Evolutionary conservation across 306 rosid species (phyloP), one percentile per base, ranked within the genome.

Genomic region (Vigna radiata): DNA sequence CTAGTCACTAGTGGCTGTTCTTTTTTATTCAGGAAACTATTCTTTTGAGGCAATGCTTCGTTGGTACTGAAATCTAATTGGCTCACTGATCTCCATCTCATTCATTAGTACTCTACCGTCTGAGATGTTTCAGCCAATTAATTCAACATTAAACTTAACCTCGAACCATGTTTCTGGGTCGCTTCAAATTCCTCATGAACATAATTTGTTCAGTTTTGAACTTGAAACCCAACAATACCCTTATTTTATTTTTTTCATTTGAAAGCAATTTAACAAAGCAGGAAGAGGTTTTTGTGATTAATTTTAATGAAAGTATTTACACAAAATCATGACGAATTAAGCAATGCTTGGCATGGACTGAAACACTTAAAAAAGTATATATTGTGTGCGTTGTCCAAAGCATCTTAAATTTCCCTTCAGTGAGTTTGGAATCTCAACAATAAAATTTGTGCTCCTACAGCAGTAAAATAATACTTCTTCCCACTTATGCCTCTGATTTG

Each of bases 111-210:
- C 5, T 19, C 7, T 49, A 25, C 37, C 21, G 18, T 64, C 3
- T 64, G 70, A 50, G 72, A 70, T 49, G 65, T 76, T 15, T 65
- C 37, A 55, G 52, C 75, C 76, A 56, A 71, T 29, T 70, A 63
- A 25, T 79, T 63, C 70, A 75, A 63, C 70, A 23, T 44, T 46
- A 19, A 68, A 68, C 54, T 68, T 21, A 41, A 69, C 64, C 66
- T 65, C 33, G 8, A 61, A 56, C 7, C 1, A 65, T 59, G 72
- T 60, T 73, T 27, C 59, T 36, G 31, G 79, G 68, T 56, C 19
- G 70, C 43, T 77, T 44, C 73, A 72, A 82, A 54, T 77, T 54
- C 47, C 12, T 33, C 4, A 7, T 17, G 21, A 19, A 64, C 49
- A n/a, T n/a, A n/a, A n/a, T n/a, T n/a, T n/a, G n/a, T n/a, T n/a